Evolutionary conservation across 2,329 filamentous ascomycete genomes (phyloP).

Genomic region (Hymenoscyphus repandus): DNA sequence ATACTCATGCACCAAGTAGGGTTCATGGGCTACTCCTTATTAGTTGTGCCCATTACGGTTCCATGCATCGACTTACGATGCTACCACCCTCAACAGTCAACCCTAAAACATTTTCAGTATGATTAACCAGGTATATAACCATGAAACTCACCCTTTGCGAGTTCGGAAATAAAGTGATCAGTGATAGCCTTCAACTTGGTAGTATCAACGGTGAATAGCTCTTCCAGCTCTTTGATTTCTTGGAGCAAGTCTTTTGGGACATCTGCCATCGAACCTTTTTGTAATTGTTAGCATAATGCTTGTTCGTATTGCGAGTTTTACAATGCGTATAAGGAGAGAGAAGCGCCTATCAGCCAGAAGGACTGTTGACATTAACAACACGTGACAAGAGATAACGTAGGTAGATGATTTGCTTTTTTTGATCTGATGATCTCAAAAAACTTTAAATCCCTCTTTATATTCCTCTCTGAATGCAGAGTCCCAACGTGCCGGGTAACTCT

Average conservation of each 20-base stretch:
- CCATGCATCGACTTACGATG: conserved; percentile 60
- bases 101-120: conserved; percentile 53
- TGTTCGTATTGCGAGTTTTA: background rate
- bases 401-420: conserved; percentile 18
- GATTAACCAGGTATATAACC: background rate
- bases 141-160: conserved; percentile 65
- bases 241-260: conserved; percentile 76
- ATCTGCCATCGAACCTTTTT: conserved; percentile 79
- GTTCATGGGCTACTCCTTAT: conserved; percentile 77
- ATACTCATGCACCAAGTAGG: conserved; percentile 92
- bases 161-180: conserved; percentile 81
- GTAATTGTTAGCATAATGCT: conserved; percentile 15
- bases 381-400: background rate
- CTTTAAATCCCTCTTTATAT: background rate
- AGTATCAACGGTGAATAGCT: conserved; percentile 72
- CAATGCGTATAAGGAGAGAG: background rate
- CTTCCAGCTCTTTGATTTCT: conserved; percentile 80
- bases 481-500: too few species aligned
- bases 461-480: too few species aligned
- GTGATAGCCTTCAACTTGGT: conserved; percentile 86
- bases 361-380: background rate
- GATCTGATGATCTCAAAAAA: conserved; percentile 13
- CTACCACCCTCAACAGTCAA: conserved; percentile 82
- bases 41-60: conserved; percentile 5
- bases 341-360: background rate